These are phyloP conservation scores for Tylopilus sp. DNA, from an alignment of 768 basidiomycete genomes.

Conservation along the genomic window DNA sequence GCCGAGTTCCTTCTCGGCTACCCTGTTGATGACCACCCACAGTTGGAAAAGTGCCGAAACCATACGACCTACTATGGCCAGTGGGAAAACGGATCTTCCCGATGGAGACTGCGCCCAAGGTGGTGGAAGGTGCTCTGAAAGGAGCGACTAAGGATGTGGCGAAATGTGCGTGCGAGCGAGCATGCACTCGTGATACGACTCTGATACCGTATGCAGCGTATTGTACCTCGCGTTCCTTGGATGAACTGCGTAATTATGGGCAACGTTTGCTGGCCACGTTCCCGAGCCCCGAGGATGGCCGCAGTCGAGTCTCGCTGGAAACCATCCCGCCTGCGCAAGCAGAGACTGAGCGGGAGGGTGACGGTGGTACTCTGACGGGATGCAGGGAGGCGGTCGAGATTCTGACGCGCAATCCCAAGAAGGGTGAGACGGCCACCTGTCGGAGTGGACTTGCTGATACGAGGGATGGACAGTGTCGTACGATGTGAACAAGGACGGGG, in stretches of 20 bases:
- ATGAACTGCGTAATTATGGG: slow-evolving; percentile 54
- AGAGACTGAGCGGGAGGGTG: slow-evolving; percentile 37
- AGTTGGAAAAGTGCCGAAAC: slow-evolving; percentile 54
- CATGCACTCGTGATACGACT: not conserved
- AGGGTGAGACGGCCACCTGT: slow-evolving; percentile 49
- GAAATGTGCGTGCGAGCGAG: slow-evolving; percentile 16
- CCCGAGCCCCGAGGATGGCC: slow-evolving; percentile 30
- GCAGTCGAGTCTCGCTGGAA: slow-evolving; percentile 27
- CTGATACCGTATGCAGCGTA: slow-evolving; percentile 12
- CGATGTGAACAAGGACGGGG: slow-evolving; percentile 92
- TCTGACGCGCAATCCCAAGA: slow-evolving; percentile 83
- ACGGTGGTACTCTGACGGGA: slow-evolving; percentile 44
- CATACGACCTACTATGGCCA: slow-evolving; percentile 87
- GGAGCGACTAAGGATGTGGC: slow-evolving; percentile 1
- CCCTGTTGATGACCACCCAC: slow-evolving; percentile 2
- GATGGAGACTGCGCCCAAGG: slow-evolving; percentile 25
- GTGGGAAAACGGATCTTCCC: slow-evolving; percentile 41
- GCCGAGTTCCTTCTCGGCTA: not conserved
- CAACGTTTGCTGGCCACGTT: slow-evolving; percentile 47
- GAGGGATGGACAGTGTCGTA: slow-evolving; percentile 65
- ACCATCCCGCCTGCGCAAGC: slow-evolving; percentile 19
- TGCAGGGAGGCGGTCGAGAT: slow-evolving; percentile 90
- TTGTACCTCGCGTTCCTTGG: slow-evolving; percentile 29
- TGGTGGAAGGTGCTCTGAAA: slow-evolving; percentile 22
- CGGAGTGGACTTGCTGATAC: not conserved